Base-by-base conservation (phyloP, 2,329 filamentous ascomycete genomes). In the Trichoderma aggressivum region DNA sequence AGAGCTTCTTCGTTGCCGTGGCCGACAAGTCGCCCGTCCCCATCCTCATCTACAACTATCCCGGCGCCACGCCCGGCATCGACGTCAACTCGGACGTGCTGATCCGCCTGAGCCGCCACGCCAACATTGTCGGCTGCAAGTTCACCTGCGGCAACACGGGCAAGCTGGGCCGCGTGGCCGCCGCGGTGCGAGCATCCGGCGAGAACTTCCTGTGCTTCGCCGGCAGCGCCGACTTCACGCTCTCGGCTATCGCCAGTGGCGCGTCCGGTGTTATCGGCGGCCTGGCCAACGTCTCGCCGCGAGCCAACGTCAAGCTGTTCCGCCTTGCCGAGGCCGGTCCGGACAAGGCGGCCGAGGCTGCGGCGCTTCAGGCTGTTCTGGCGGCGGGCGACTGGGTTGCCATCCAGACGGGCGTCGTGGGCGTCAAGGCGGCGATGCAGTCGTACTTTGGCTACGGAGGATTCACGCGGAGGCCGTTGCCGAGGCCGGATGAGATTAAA, bases 191-290 rank as follows among this genome's bases (percentile, higher is more conserved):
- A 30, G 87, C 87, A 12, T 86, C 88, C 24, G 86, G 86, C 30
- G 87, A 82, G 70, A 79, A 86, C 16, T 94, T 93, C 81, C 83
- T 92, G 77, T 91, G 91, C 74, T 86, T 93, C 76, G 91, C 90
- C 28, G 91, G 91, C 66, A 92, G 90, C 2, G 90, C 91, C 62
- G 91, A 94, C 80, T 93, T 93, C 80, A 87, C 89, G 3, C 82
- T 93, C 59, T 91, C 91, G 77, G 90, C 90, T 0, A 79, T 93
- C 50, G 84, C 91, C 39, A 91, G 86, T 8, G 91, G 91, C 56
- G 91, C 90, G 10, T 89, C 90, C 70, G 92, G 92, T 68, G 88
- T 93, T 76, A 89, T 94, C 70, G 90, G 89, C 30, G 92, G 91
- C 7, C 85, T 92, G 73, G 92, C 87, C 75, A 94, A 94, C 80